phyloP scores from a whole-genome alignment of 78 protist genomes.

The Capsaspora owczarzaki region DNA sequence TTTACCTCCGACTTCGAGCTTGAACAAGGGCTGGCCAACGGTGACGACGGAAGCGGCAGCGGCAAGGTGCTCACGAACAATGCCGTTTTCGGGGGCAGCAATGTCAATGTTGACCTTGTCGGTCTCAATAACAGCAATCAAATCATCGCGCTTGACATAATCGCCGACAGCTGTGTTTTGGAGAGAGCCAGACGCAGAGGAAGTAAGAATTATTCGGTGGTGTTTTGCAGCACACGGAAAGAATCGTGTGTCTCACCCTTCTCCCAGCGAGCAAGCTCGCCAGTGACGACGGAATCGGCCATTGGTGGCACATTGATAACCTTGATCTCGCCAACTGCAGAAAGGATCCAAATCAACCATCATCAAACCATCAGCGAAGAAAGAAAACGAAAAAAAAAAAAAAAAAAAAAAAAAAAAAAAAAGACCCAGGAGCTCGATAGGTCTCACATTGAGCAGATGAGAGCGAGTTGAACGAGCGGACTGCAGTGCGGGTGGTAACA shows the following conservation, averaged over 20 bases:
- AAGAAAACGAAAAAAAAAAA: no score
- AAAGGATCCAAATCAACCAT: no score
- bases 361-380: no score
- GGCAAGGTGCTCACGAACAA: constrained; percentile 40
- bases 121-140: constrained; percentile 24
- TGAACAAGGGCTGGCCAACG: constrained; percentile 58
- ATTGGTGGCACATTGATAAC: background rate
- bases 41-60: constrained; percentile 60
- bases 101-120: constrained; percentile 82
- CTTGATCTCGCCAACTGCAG: background rate
- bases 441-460: no score
- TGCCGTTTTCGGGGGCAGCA: constrained; percentile 73
- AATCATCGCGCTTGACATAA: background rate
- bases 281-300: constrained; percentile 1
- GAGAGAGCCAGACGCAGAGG: background rate
- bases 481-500: no score
- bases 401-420: no score
- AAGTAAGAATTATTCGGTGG: no score
- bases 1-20: constrained; percentile 34
- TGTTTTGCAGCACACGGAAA: no score
- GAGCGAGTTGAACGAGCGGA: no score
- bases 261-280: background rate
- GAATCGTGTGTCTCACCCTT: background rate
- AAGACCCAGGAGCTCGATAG: no score
- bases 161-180: background rate